Evolutionary conservation across 306 rosid species (phyloP), one percentile per base, ranked within the genome.

Genomic region (Phaseolus lunatus): DNA sequence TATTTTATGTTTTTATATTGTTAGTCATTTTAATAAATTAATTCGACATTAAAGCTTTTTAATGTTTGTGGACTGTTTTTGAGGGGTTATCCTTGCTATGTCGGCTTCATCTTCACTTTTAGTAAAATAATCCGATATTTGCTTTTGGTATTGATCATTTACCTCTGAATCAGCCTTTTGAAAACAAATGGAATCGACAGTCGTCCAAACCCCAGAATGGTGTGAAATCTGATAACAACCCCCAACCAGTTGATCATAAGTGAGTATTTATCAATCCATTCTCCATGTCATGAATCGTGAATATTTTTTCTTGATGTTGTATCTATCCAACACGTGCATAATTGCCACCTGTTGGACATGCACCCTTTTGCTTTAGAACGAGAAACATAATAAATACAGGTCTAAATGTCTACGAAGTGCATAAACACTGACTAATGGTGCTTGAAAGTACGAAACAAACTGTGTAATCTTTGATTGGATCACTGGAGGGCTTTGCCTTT

Each of bases 101-200:
- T 72, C 35, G 15, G 54, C 39, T 67, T 35, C 26, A 48, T 20
- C 16, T 71, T 80, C 54, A 71, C 5, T 66, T 35, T 37, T 49
- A 3, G 29, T 39, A 50, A 71, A 11, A 27, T 7, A 31, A 49
- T 70, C 10, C 24, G 27, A 53, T 18, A 48, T 66, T 53, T 62
- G 22, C 16, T 22, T 10, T 79, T 83, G 4, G 27, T 78, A 35
- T 69, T 82, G 54, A 81, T 50, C 29, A 65, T 75, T 81, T 85
- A 19, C 78, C 68, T 79, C 16, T 85, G 77, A 49, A 70, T 56
- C 89, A 94, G 96, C 90, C 92, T 62, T 88, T 89, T 52, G 89
- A 92, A 56, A 94, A 94, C 85, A 90, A 90, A 81, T 94, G 98
- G 98, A 83, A 41, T 80, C 96, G 96, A 43, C 52, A 82, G 57